phyloP scores from a whole-genome alignment of 768 basidiomycete species.

The Coprinopsis strossmayeri region DNA sequence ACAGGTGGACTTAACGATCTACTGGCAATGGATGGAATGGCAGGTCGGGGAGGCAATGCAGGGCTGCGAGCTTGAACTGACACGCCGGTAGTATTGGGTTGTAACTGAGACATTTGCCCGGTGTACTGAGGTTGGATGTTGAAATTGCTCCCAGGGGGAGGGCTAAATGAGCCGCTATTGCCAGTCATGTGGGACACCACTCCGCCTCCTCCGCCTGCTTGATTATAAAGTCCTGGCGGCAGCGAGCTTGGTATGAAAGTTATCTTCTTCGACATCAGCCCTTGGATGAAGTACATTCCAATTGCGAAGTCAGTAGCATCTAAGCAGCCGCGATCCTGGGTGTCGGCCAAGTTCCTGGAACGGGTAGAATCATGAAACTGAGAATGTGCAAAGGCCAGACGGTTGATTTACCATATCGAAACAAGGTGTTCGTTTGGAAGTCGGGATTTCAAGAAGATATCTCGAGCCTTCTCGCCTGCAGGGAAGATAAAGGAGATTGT shows the following conservation, averaged over 20 bases:
- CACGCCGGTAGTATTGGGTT: conserved; percentile 43
- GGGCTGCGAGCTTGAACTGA: conserved; percentile 23
- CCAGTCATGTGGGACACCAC: conserved; percentile 53
- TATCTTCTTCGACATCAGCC: conserved; percentile 75
- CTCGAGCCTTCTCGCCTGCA: conserved; percentile 79
- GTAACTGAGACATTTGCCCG: conserved; percentile 41
- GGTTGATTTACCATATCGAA: conserved; percentile 75
- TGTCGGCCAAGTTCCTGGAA: conserved; percentile 88
- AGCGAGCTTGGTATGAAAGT: conserved; percentile 65
- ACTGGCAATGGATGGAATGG: conserved; percentile 12
- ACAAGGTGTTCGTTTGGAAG: conserved; percentile 81
- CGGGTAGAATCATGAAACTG: not conserved
- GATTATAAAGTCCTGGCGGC: conserved; percentile 82
- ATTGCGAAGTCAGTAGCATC: conserved; percentile 91
- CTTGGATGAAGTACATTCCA: conserved; percentile 95
- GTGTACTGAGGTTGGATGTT: conserved; percentile 58
- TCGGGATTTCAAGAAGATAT: conserved; percentile 88
- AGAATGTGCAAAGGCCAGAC: conserved; percentile 7
- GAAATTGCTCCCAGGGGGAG: conserved; percentile 35
- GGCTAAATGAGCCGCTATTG: conserved; percentile 56
- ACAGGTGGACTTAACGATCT: conserved; percentile 17
- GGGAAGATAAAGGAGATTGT: not conserved
- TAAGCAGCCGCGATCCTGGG: conserved; percentile 82
- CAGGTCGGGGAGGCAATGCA: conserved; percentile 35
- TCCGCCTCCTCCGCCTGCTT: conserved; percentile 54